phyloP scores from a whole-genome alignment of 495 filamentous ascomycete species.

The Tuber aestivum region DNA sequence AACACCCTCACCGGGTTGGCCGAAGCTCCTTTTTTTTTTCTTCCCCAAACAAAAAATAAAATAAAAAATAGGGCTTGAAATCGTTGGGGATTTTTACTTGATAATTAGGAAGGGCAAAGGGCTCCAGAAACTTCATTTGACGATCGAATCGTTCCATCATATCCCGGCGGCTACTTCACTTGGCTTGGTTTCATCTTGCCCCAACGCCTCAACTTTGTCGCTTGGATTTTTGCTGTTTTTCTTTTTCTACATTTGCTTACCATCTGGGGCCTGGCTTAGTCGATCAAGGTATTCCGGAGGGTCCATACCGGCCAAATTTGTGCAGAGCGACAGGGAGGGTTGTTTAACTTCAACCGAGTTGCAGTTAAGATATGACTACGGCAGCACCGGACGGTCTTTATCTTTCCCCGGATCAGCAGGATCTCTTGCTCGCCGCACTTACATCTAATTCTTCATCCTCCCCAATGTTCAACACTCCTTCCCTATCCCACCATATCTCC shows the following conservation, averaged over 20 bases:
- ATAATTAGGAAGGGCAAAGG: not conserved
- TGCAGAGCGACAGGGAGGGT: not conserved
- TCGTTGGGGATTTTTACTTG: not conserved
- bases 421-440: conserved; percentile 79
- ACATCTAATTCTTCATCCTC: conserved; percentile 59
- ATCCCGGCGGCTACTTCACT: not conserved
- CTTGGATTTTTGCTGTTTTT: not conserved
- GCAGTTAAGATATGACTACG: conserved; percentile 31
- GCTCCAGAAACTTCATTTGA: not conserved
- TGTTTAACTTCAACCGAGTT: not conserved
- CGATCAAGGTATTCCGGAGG: not conserved
- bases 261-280: not conserved
- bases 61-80: not conserved
- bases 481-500: conserved; percentile 43
- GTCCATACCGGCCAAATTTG: not conserved
- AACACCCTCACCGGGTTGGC: not conserved
- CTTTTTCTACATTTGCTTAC: not conserved
- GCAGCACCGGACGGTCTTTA: conserved; percentile 47
- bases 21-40: not conserved
- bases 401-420: conserved; percentile 80
- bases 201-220: not conserved
- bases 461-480: conserved; percentile 41
- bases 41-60: no score
- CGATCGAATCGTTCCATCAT: not conserved
- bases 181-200: not conserved